Evolutionary conservation across 495 filamentous ascomycete species (phyloP).

Genomic region (Sphaerosporella brunnea): DNA sequence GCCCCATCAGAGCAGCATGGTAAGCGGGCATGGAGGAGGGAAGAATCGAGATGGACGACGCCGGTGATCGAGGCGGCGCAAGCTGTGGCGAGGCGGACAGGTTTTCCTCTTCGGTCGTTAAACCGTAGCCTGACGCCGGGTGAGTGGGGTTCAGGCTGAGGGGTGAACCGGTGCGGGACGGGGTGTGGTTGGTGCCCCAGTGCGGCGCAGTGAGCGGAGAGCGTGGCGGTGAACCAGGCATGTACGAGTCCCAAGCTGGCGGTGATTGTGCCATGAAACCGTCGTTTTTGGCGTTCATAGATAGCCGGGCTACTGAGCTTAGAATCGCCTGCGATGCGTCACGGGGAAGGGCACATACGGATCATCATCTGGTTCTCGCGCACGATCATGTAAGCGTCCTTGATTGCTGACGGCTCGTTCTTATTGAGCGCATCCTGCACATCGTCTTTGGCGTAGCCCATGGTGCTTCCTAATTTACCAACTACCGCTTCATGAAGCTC

Average conservation of each 20-base stretch:
- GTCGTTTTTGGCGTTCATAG: slow-evolving; percentile 29
- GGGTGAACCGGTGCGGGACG: slow-evolving; percentile 19
- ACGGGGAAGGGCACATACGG: slow-evolving; percentile 39
- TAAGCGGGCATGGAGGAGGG: slow-evolving; percentile 79
- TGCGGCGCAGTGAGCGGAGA: slow-evolving; percentile 7
- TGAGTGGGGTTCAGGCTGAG: slow-evolving; percentile 11
- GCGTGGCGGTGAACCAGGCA: slow-evolving; percentile 27
- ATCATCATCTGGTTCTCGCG: slow-evolving; percentile 97
- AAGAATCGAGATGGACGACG: slow-evolving; percentile 50
- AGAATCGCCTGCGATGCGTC: slow-evolving; percentile 3
- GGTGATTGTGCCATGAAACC: slow-evolving; percentile 36
- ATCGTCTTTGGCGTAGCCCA: slow-evolving; percentile 91
- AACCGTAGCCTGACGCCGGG: slow-evolving; percentile 13
- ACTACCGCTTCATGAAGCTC: slow-evolving; percentile 83
- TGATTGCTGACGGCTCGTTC: slow-evolving; percentile 90
- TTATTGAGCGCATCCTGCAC: slow-evolving; percentile 83
- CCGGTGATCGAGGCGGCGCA: slow-evolving; percentile 14
- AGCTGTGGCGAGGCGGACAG: neutral
- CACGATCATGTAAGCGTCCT: slow-evolving; percentile 95
- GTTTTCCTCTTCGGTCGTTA: slow-evolving; percentile 10
- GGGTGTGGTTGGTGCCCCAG: slow-evolving; percentile 8
- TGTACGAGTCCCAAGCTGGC: slow-evolving; percentile 31
- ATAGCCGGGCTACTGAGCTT: slow-evolving; percentile 29
- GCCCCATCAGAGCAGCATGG: slow-evolving; percentile 64
- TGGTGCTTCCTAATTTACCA: slow-evolving; percentile 86